Evolutionary conservation across 2,329 filamentous ascomycete genomes (phyloP).

Genomic region (Dothistroma septosporum): DNA sequence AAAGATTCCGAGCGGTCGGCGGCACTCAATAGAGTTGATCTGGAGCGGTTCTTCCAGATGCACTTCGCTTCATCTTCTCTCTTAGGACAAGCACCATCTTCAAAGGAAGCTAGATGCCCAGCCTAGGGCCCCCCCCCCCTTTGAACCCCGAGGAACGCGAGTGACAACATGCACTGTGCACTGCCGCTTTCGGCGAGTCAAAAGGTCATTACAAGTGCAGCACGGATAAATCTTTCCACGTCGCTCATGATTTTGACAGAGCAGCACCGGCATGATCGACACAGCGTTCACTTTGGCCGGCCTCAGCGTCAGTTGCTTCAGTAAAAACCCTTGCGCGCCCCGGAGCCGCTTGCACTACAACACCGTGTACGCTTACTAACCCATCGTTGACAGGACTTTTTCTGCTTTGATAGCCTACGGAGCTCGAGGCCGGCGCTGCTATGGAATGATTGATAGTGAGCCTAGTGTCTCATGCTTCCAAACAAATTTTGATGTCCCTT

Average conservation of each 20-base stretch:
- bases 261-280: too few species aligned
- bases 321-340: neutral
- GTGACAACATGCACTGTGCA: neutral
- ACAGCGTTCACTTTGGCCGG: neutral
- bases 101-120: neutral
- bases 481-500: neutral
- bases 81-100: neutral
- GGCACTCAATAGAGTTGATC: neutral
- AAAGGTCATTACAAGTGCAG: neutral
- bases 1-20: neutral
- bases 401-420: neutral
- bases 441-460: neutral
- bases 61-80: neutral
- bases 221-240: too few species aligned
- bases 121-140: neutral
- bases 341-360: neutral
- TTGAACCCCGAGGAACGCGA: neutral
- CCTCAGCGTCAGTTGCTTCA: neutral
- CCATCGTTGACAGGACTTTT: neutral
- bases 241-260: too few species aligned
- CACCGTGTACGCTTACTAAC: neutral
- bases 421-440: neutral
- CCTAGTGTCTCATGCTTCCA: neutral
- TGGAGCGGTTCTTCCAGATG: neutral
- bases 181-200: neutral